Percentiles rank a stretch among this genome's conserved stretches.
These are phyloP conservation scores for Quambalaria eucalypti DNA, from an alignment of 1,284 basidiomycete genomes.

Conservation along the genomic window DNA sequence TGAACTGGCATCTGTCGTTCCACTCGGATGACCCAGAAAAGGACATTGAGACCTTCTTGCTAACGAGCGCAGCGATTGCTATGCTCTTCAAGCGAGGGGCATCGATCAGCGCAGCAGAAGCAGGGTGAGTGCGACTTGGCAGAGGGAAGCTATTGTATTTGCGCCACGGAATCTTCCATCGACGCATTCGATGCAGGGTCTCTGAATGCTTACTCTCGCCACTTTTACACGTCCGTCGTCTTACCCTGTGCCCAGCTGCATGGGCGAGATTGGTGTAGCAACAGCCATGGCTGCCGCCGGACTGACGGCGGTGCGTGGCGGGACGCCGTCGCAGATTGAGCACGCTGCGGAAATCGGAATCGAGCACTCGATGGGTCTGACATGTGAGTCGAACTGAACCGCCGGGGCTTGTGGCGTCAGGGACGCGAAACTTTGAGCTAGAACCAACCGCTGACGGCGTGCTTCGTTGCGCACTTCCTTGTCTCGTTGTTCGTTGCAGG, in stretches of 20 bases:
- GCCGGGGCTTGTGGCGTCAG: no score
- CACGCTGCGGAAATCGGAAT: slow-evolving; percentile 93
- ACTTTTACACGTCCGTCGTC: background rate
- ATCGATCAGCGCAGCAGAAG: slow-evolving; percentile 86
- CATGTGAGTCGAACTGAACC: no score
- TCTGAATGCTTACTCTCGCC: background rate
- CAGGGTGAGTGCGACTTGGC: slow-evolving; percentile 13
- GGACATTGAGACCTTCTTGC: slow-evolving; percentile 71
- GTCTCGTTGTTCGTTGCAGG: slow-evolving; percentile 55
- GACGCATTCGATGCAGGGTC: background rate
- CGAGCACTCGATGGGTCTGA: slow-evolving; percentile 46
- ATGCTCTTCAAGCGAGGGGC: slow-evolving; percentile 97
- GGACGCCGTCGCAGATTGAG: slow-evolving; percentile 48
- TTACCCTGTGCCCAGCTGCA: no score
- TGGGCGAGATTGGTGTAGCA: slow-evolving; percentile 56
- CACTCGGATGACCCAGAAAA: slow-evolving; percentile 79
- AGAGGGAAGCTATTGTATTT: slow-evolving; percentile 16
- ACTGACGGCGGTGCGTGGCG: slow-evolving; percentile 67
- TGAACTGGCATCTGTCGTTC: slow-evolving; percentile 81
- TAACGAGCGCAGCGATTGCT: slow-evolving; percentile 75
- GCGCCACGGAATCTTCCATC: no score
- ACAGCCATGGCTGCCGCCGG: slow-evolving; percentile 86
- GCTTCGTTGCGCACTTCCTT: background rate
- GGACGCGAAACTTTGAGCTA: no score
- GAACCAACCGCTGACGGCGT: background rate